Evolutionary conservation across 202 grass and related monocot genomes (phyloP), one percentile per base, ranked within the genome.

Genomic region (Carex arenaria): DNA sequence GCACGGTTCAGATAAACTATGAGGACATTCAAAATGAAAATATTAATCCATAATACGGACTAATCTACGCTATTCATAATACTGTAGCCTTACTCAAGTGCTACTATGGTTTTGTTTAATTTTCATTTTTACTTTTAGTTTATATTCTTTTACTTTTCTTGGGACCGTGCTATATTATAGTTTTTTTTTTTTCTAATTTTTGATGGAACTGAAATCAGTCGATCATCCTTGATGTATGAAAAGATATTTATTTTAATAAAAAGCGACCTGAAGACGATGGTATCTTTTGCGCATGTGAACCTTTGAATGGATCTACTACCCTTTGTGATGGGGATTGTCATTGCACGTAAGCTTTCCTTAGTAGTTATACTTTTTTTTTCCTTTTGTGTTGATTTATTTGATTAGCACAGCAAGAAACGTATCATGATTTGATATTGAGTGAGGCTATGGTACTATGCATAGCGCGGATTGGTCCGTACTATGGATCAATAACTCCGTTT

Each of bases 201-300:
- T 49, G 15, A 10, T 85, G 65, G 45, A 13, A 45, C 5, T 59
- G 5, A 47, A 80, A 81, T 80, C 20, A 34, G 26, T 15, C 74
- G 0, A 57, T 84, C 84, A 67, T 23, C 89, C 91, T 92, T 95
- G 89, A 90, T 85, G 75, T 51, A 83, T 57, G 7, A 62, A 86
- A 93, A 88, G 95, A 93, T 89, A 55, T 92, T 56, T 95, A 95
- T 87, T 84, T 86, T 20, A 95, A 83, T 84, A 95, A 93, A 89
- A 93, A 79, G 81, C 84, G 86, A 62, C 71, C 91, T 72, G 93
- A 98, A 81, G 95, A 95, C 89, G 91, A 98, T 82, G 95, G 95
- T 26, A 95, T 98, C 26, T 92, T 91, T 67, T 98, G 95, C 87
- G 87, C 85, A 11, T 98, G 93, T 69, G 81, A 78, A 61, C 84